Base-by-base conservation (phyloP, 176 grass and related monocot species). In the Oryza longistaminata region DNA sequence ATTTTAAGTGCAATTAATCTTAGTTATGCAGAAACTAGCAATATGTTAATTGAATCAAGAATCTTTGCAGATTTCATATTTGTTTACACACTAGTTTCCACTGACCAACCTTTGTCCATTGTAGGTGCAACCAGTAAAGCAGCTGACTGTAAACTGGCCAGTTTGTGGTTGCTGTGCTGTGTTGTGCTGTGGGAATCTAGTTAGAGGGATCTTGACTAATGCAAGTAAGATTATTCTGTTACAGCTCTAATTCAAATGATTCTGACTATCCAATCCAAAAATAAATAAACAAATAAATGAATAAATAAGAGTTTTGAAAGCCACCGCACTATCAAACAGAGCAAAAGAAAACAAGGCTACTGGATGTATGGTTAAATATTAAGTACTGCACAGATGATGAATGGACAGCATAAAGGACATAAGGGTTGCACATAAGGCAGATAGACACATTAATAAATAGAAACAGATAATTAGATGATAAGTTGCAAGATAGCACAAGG, bases 21-120 rank as follows among this genome's bases (percentile, higher is more conserved):
- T 77, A 43, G 71, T 29, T 71, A 29, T 37, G n/a, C n/a, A 71
- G n/a, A 64, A 82, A 65, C 52, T 64, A 77, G 74, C 21, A 71
- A 61, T 70, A 48, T 0, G 11, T 71, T 78, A 78, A 48, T 4
- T 17, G 48, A 13, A 77, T 71, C 17, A 35, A 27, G 10, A 21
- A 13, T 33, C 68, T 60, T 44, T 58, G 66, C 48, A 29, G 3
- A 31, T 34, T 66, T 55, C 73, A 77, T 55, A 31, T 25, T 49
- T 31, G 45, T 33, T 67, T 68, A 14, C 40, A 66, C 2, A 55
- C 33, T 77, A 69, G 73, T 14, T 85, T 29, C 12, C 75, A 78
- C 21, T 61, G 55, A 61, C 17, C 31, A 14, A 70, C 16, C 24
- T 60, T 68, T 77, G 11, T 69, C 22, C 53, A 55, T 68, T 69